Conservation (phyloP, 2,329 filamentous ascomycete genomes). For the Rosellinia necatrix region DNA sequence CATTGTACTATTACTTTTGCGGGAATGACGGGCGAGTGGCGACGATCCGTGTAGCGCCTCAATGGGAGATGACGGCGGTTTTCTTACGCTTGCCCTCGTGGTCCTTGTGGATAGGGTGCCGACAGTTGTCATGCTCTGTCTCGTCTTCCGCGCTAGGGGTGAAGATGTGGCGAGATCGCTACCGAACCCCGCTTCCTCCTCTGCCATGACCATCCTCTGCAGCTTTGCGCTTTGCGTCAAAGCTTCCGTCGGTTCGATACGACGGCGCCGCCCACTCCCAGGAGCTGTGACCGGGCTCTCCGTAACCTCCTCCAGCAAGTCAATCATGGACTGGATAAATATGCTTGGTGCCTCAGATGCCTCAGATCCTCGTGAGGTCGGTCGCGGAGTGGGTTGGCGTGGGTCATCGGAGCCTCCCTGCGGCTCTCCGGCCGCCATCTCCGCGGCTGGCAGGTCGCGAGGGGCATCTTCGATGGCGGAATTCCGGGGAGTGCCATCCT, state of each 20-base stretch:
- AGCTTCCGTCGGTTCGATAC: slow-evolving; percentile 43
- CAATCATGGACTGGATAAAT: slow-evolving; percentile 25
- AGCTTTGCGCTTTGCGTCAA: slow-evolving; percentile 50
- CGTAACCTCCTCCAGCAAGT: slow-evolving; percentile 49
- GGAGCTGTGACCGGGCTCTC: slow-evolving; percentile 61
- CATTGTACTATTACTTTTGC: slow-evolving; percentile 30
- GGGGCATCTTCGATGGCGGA: slow-evolving; percentile 23
- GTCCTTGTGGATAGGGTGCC: slow-evolving; percentile 39
- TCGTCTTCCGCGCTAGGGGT: slow-evolving; percentile 49
- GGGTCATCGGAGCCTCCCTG: slow-evolving; percentile 26
- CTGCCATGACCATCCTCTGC: slow-evolving; percentile 45
- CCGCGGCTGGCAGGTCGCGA: neutral
- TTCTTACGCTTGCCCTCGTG: slow-evolving; percentile 32
- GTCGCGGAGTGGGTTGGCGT: slow-evolving; percentile 26
- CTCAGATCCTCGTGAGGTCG: slow-evolving; percentile 26
- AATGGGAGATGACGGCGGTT: slow-evolving; percentile 22
- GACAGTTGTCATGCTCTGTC: slow-evolving; percentile 40
- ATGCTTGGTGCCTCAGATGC: slow-evolving; percentile 30
- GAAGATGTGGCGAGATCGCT: slow-evolving; percentile 46
- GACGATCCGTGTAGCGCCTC: slow-evolving; percentile 30
- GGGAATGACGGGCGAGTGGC: slow-evolving; percentile 28
- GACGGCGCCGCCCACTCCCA: slow-evolving; percentile 57
- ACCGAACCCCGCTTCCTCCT: slow-evolving; percentile 37
- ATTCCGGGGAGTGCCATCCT: slow-evolving; percentile 26
- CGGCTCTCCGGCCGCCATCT: slow-evolving; percentile 1